Base-by-base conservation (phyloP, 164 flowering plant species). In the Cinnamomum micranthum region DNA sequence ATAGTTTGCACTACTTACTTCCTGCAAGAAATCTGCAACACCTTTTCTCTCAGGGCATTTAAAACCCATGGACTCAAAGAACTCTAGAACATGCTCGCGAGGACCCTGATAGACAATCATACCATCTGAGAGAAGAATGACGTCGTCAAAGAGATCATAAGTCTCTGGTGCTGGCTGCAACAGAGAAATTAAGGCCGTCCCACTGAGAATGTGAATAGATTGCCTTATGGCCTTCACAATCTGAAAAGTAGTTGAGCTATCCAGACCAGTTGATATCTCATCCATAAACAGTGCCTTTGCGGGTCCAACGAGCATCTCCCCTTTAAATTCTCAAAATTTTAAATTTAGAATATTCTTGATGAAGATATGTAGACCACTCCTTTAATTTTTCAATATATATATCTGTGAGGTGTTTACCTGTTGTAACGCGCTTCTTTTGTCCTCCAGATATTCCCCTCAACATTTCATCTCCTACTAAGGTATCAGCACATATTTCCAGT, bases 201-300 rank as follows among this genome's bases (percentile, higher is more conserved):
- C 88, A 20, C 76, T 62, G 35, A 86, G 82, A 68, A 86, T 84
- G 68, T 87, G 90, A 9, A 84, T 73, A 2, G 77, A 74, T 51
- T 88, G 87, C 71, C 78, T 81, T 19, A 88, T 62, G 2, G 87
- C 83, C 70, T 86, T 87, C 78, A 88, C 88, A 28, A 88, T 88
- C 59, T 88, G 90, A 65, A 51, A 88, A 41, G 91, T 88, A 27
- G 91, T 88, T 2, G 91, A 86, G 66, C 91, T 86, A 68, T 88
- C 91, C 35, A 88, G 77, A 67, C 89, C 91, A 27, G 81, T 79
- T n/a, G 81, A 79, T 73, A 79, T 79, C 66, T 79, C 81, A 65
- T 80, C 82, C 82, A 80, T 80, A 62, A 79, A 79, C 52, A 79
- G 27, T 50, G 78, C 88, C 74, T 51, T 55, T 20, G 6, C n/a